phyloP scores from a whole-genome alignment of 176 grass and related monocot species.

The Typha latifolia region DNA sequence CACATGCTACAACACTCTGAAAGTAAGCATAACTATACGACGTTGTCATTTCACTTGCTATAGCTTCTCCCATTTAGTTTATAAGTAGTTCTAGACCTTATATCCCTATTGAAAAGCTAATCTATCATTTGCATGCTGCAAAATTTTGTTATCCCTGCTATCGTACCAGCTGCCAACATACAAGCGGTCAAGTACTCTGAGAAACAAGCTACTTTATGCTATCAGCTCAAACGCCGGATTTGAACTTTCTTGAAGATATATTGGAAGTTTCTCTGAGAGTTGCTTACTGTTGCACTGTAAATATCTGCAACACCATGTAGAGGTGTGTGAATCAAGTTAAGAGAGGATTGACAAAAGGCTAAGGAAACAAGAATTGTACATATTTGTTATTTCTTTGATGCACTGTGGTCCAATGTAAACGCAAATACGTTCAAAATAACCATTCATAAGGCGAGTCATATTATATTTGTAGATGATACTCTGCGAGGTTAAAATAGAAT shows the following conservation, averaged over 20 bases:
- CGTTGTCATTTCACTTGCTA: background rate
- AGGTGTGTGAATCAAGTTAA: constrained; percentile 8
- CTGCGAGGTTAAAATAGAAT: too few relatives aligned
- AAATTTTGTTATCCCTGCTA: background rate
- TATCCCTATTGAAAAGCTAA: background rate
- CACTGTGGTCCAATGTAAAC: background rate
- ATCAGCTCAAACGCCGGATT: constrained; percentile 87
- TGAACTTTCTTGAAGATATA: constrained; percentile 61
- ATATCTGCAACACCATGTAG: constrained; percentile 32
- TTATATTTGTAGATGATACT: too few relatives aligned
- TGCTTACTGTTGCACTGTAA: constrained; percentile 26
- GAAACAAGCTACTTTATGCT: constrained; percentile 80
- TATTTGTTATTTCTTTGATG: background rate
- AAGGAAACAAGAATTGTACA: background rate
- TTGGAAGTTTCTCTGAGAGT: background rate
- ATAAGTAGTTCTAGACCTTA: background rate
- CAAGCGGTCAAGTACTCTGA: constrained; percentile 70
- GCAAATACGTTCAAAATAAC: too few relatives aligned
- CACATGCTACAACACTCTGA: constrained; percentile 94
- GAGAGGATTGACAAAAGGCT: background rate
- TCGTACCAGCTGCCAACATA: constrained; percentile 63
- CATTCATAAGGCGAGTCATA: too few relatives aligned
- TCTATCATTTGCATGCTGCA: background rate
- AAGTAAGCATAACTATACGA: constrained; percentile 29
- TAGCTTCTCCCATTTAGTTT: background rate